Evolutionary conservation across 2,329 filamentous ascomycete genomes (phyloP), one percentile per base, ranked within the genome.

Genomic region (Epicoccum sorghinum): DNA sequence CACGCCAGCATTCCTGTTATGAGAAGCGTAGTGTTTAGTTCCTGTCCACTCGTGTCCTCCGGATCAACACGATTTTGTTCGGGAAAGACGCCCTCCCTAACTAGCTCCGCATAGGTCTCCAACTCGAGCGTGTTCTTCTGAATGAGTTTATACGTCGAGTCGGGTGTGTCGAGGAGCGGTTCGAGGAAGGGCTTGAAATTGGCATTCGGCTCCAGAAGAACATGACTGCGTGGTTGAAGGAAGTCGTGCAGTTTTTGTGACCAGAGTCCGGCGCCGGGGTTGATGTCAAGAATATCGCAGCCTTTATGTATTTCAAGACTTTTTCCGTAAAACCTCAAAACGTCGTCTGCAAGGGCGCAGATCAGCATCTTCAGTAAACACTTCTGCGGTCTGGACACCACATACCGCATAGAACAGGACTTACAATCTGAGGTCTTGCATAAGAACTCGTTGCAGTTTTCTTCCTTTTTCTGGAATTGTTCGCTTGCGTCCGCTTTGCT

Each of bases 241-340:
- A 83, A 77, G 0, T 90, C 81, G 69, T 96, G 86, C 0, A 98
- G 79, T 65, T 88, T 90, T 25, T 80, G 79, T 30, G 93, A 96
- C 85, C 89, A 95, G 2, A 96, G 48, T 7, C 92, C 91, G 1
- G 78, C 78, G 12, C 92, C 92, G 0, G 93, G 93, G 71, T 93
- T 91, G 51, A 96, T 79, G 69, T 98, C 93, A 65, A 99, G 79
- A 39, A 98, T 82, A 66, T 96, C 92, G 75, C 93, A 92, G 48
- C 90, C 90, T 44, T 80, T 78, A 72, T 95, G 88, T 39, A 85
- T 83, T 30, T 85, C 77, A 14, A 98, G 81, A 3, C 86, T 86
- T 1, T 83, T 82, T 2, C 83, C 85, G n/a, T 96, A 77, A 56
- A 90, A 90, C 6, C 84, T 71, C 40, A 96, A 65, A 12, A 89